A percentile compares a stretch with the other conserved stretches of the same genome.
Evolutionary conservation across 495 filamentous ascomycete species (phyloP).

Genomic region (Neurospora sp.): DNA sequence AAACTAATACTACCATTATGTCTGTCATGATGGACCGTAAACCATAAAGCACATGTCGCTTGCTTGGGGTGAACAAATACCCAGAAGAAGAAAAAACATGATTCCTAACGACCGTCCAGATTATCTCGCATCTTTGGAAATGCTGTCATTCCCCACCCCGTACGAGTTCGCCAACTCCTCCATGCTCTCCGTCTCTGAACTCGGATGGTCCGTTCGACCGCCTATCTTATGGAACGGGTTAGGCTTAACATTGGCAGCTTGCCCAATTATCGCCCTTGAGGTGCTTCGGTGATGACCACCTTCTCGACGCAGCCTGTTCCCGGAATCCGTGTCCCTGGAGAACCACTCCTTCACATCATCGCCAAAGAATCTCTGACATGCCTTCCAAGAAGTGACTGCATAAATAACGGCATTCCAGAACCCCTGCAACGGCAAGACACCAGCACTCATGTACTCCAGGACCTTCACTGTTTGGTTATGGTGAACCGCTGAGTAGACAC

Average conservation of each 20-base stretch:
- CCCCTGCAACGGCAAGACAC: conserved; percentile 75
- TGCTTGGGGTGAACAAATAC: neutral
- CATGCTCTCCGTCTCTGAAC: neutral
- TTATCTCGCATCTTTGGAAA: neutral
- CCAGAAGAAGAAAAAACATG: neutral
- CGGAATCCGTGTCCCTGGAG: neutral
- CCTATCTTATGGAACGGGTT: neutral
- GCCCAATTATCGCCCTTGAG: neutral
- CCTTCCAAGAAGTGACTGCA: conserved; percentile 49
- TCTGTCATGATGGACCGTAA: neutral
- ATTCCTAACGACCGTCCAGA: neutral
- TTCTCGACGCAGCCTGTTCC: neutral
- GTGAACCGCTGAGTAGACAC: conserved; percentile 58
- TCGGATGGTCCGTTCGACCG: neutral
- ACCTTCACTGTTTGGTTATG: conserved; percentile 40
- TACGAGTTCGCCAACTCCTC: neutral
- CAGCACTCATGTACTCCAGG: conserved; percentile 58
- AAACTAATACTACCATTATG: neutral
- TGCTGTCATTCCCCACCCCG: neutral
- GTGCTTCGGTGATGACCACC: neutral
- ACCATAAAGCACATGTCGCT: neutral
- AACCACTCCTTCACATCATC: neutral
- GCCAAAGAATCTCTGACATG: conserved; percentile 21
- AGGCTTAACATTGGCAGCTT: neutral
- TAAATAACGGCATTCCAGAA: conserved; percentile 86